Base-by-base conservation (phyloP, 2,329 filamentous ascomycete species). In the Colletotrichum falcatum region DNA sequence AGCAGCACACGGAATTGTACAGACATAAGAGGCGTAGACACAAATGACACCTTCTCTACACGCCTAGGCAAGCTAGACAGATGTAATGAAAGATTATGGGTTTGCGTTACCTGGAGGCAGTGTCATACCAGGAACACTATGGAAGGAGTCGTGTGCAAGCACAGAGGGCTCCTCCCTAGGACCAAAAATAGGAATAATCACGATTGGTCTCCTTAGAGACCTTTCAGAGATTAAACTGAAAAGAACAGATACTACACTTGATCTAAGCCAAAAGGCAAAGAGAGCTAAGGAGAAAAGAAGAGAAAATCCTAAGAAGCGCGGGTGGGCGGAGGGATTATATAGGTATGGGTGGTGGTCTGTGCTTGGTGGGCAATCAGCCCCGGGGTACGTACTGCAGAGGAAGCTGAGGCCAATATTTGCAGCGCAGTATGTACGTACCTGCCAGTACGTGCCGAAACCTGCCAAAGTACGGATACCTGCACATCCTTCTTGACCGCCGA, bases 201-300 rank as follows among this genome's bases (percentile, higher is more conserved):
- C 85, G 84, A 84, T 87, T 87, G 85, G 84, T 83, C 83, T 83
- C 87, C 85, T 81, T 90, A 86, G 87, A 82, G 83, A 83, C 85
- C 86, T 91, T 91, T 90, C 89, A 92, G 90, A 89, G 88, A 91
- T 92, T 91, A 92, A 92, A 91, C 90, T 92, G 89, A 91, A 91
- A 91, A 92, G 90, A 92, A 92, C 89, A 91, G 89, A 90, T 91
- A 91, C 89, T 91, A 91, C 89, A 91, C 88, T 91, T 91, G 88
- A 91, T 91, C 89, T 90, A 89, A 89, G 74, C 74, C 73, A 70
- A 66, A 73, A 73, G 71, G 71, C 80, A 81, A 82, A 83, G 85
- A 85, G 67, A 83, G 83, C 58, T 67, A 61, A 65, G 33, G 60
- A 58, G 44, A 72, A 70, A 60, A 62, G 39, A 7, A 64, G n/a